Evolutionary conservation across 192 early-diverging fungal genomes (phyloP).

Genomic region (Backusella morwellensis): DNA sequence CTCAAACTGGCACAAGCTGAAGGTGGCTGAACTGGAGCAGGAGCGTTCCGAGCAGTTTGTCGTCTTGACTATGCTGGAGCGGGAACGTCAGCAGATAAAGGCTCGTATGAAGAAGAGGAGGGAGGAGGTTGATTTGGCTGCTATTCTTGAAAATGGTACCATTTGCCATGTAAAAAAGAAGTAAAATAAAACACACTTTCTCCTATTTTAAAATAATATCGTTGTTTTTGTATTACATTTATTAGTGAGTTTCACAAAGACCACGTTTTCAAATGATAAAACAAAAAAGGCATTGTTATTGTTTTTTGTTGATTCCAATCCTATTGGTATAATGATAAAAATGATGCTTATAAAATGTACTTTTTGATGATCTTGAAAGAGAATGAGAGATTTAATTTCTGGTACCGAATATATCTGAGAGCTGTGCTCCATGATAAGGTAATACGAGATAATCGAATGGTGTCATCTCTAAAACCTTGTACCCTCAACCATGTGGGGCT

Average conservation of each 20-base stretch:
- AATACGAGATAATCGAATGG: background rate
- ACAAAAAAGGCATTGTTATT: background rate
- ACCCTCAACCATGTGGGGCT: background rate
- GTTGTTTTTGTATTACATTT: background rate
- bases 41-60: constrained; percentile 36
- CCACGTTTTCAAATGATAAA: background rate
- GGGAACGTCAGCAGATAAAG: constrained; percentile 46
- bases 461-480: background rate
- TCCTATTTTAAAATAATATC: too few relatives aligned
- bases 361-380: background rate
- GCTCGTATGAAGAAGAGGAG: constrained; percentile 48
- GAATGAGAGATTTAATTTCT: background rate
- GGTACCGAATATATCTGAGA: background rate
- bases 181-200: too few relatives aligned
- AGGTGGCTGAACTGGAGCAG: constrained; percentile 44
- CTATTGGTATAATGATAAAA: background rate
- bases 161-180: constrained; percentile 10
- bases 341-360: background rate
- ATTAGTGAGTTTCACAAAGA: background rate
- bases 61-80: constrained; percentile 24
- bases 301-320: background rate
- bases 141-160: constrained; percentile 45
- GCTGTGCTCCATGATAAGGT: background rate
- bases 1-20: constrained; percentile 48
- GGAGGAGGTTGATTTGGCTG: constrained; percentile 32